phyloP scores from a whole-genome alignment of 495 filamentous ascomycete species.

The Lasiosphaeriaceae sp. region DNA sequence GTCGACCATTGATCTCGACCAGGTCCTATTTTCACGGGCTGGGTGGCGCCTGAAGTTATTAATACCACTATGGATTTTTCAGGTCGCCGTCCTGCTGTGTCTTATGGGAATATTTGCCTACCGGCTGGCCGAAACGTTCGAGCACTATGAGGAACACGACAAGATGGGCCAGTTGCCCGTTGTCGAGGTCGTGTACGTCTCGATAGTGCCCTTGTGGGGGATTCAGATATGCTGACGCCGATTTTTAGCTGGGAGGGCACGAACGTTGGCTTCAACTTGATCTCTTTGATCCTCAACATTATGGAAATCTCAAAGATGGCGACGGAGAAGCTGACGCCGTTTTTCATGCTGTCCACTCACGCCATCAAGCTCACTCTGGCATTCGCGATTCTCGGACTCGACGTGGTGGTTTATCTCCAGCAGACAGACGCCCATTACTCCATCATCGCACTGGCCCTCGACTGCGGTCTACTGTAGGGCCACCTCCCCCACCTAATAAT shows the following conservation, averaged over 20 bases:
- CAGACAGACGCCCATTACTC: slow-evolving; percentile 39
- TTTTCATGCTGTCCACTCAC: slow-evolving; percentile 41
- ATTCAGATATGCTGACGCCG: too few species aligned
- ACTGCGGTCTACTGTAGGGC: slow-evolving; percentile 37
- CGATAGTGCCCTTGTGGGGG: too few species aligned
- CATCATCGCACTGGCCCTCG: slow-evolving; percentile 38
- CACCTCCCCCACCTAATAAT: not conserved
- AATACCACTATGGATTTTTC: slow-evolving; percentile 37
- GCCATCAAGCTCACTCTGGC: slow-evolving; percentile 41
- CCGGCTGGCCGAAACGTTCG: slow-evolving; percentile 39
- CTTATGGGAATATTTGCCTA: slow-evolving; percentile 47
- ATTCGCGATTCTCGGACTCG: slow-evolving; percentile 40
- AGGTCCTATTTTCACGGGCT: slow-evolving; percentile 40
- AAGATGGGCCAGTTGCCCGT: slow-evolving; percentile 32
- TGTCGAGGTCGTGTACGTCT: slow-evolving; percentile 46
- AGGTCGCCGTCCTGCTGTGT: slow-evolving; percentile 34
- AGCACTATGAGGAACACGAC: slow-evolving; percentile 34
- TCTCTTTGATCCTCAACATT: slow-evolving; percentile 38
- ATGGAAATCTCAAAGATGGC: slow-evolving; percentile 37
- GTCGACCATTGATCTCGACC: slow-evolving; percentile 31
- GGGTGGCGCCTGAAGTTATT: slow-evolving; percentile 39
- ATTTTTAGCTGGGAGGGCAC: slow-evolving; percentile 46
- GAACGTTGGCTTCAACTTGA: slow-evolving; percentile 39
- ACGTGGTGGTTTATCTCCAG: slow-evolving; percentile 37
- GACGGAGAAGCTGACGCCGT: slow-evolving; percentile 43